Conservation (phyloP, 768 basidiomycete species). For the Psilocybe cubensis region DNA sequence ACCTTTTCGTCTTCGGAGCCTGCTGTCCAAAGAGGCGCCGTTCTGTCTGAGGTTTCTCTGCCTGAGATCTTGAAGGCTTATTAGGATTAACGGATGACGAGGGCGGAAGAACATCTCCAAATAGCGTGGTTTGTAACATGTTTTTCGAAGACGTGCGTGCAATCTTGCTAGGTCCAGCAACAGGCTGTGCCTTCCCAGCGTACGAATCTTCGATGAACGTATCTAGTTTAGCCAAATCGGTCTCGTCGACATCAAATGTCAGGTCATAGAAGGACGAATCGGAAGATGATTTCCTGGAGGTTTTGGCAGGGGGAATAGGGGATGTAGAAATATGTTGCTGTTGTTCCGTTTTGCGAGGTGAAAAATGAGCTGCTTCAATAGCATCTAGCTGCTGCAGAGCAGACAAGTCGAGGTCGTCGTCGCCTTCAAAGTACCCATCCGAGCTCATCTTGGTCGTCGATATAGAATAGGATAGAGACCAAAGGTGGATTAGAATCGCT, state of each 20-base stretch:
- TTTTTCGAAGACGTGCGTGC: constrained; percentile 34
- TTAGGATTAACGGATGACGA: constrained; percentile 31
- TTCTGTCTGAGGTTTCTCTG: constrained; percentile 47
- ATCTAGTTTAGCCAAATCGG: constrained; percentile 58
- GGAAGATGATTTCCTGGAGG: constrained; percentile 23
- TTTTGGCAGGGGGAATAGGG: constrained; percentile 19
- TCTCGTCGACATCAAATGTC: constrained; percentile 59
- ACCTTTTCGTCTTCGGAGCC: constrained; percentile 73
- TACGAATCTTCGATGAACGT: constrained; percentile 52
- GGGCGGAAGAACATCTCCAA: constrained; percentile 57
- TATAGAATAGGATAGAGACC: not conserved
- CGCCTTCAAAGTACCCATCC: constrained; percentile 72
- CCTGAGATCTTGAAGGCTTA: constrained; percentile 36
- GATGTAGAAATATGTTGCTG: constrained; percentile 18
- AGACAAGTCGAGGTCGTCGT: constrained; percentile 62
- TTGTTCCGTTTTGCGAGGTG: constrained; percentile 20
- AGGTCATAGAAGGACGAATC: constrained; percentile 56
- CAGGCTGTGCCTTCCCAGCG: constrained; percentile 39
- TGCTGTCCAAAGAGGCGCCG: constrained; percentile 55
- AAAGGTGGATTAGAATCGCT: not conserved
- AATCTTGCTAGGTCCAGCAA: constrained; percentile 43
- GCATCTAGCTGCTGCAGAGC: constrained; percentile 66
- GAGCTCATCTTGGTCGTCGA: constrained; percentile 59
- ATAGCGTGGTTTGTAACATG: constrained; percentile 67
- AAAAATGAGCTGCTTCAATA: constrained; percentile 64